Evolutionary conservation across 2,329 filamentous ascomycete species (phyloP).

Genomic region (Gnomoniopsis sp.): DNA sequence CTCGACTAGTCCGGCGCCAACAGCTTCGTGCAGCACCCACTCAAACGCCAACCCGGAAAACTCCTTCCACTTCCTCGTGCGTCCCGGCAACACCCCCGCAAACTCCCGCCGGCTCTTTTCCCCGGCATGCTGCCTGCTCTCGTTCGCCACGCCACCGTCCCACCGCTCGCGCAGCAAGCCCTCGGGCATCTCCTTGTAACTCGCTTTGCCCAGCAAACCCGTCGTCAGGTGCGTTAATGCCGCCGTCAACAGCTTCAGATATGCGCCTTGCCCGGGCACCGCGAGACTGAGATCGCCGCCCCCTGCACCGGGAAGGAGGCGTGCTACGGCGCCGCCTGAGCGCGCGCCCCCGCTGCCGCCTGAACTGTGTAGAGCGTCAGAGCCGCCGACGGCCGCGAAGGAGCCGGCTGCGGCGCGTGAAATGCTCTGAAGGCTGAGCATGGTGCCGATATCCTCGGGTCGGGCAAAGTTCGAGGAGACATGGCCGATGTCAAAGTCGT

Average conservation of each 20-base stretch:
- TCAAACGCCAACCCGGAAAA: conserved; percentile 69
- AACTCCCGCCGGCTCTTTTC: conserved; percentile 55
- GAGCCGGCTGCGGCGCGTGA: conserved; percentile 66
- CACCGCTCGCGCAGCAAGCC: conserved; percentile 63
- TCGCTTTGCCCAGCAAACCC: conserved; percentile 54
- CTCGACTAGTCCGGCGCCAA: conserved; percentile 68
- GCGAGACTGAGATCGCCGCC: conserved; percentile 49
- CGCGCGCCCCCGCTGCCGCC: conserved; percentile 47
- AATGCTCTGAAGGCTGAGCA: conserved; percentile 60
- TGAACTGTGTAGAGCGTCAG: conserved; percentile 59
- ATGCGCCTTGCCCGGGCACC: conserved; percentile 63
- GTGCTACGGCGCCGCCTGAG: not conserved
- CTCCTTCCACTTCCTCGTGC: conserved; percentile 67
- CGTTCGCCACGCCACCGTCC: conserved; percentile 59
- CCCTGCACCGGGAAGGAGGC: conserved; percentile 38
- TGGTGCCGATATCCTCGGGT: conserved; percentile 51
- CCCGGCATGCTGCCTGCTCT: conserved; percentile 39
- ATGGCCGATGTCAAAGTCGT: conserved; percentile 30
- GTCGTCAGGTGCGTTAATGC: conserved; percentile 55
- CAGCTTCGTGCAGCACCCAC: conserved; percentile 68
- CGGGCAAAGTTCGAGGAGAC: conserved; percentile 38
- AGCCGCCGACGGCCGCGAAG: conserved; percentile 65
- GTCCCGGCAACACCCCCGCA: conserved; percentile 53
- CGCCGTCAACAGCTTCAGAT: conserved; percentile 61
- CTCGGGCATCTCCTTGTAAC: conserved; percentile 61